Conservation (phyloP, 306 rosid genomes). For the Prunus dulcis region DNA sequence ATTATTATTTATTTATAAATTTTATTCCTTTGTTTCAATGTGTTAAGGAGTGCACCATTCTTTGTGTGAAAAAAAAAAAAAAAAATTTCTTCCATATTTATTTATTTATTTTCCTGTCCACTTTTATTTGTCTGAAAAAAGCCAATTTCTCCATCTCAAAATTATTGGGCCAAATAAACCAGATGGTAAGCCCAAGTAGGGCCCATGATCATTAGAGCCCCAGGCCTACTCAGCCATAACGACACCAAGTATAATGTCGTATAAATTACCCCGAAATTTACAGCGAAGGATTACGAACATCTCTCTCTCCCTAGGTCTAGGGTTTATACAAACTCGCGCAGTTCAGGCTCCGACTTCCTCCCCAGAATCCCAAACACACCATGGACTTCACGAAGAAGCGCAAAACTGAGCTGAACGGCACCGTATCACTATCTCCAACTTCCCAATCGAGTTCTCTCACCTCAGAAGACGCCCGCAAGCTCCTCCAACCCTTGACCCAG, state of each 20-base stretch:
- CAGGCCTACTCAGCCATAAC: background rate
- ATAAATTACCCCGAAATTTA: background rate
- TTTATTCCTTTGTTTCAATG: constrained; percentile 3
- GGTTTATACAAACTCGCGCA: constrained; percentile 8
- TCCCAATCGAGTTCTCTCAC: constrained; percentile 27
- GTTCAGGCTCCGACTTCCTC: background rate
- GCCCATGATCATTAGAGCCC: background rate
- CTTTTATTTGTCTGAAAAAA: background rate
- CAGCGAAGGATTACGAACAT: background rate
- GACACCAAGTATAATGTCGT: background rate
- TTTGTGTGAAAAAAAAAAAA: background rate
- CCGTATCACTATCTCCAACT: background rate
- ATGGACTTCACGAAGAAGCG: constrained; percentile 70
- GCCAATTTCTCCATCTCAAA: no score
- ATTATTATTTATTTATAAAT: no score
- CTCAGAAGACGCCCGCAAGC: constrained; percentile 44
- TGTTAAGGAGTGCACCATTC: background rate
- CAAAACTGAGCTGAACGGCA: constrained; percentile 59
- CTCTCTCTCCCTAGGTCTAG: background rate
- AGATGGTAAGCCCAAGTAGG: background rate
- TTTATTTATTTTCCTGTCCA: background rate
- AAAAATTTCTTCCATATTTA: background rate
- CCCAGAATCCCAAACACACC: constrained; percentile 1
- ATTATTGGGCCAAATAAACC: background rate
- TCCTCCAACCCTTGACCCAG: constrained; percentile 51